Percentiles rank a stretch among this genome's conserved stretches.
phyloP scores from a whole-genome alignment of 202 grass and related monocot genomes.

The Zizania palustris region DNA sequence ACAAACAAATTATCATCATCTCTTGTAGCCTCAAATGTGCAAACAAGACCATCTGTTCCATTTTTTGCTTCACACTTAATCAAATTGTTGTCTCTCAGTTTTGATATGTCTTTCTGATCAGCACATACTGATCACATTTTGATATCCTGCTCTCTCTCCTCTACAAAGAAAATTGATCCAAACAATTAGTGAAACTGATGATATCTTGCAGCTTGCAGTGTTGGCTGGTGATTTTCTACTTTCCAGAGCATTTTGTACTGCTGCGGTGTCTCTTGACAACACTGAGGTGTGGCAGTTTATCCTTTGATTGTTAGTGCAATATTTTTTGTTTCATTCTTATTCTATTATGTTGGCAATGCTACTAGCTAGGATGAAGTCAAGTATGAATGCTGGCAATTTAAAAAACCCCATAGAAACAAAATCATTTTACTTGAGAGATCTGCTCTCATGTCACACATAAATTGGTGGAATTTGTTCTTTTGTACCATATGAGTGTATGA shows the following conservation, averaged over 20 bases:
- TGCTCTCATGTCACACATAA: too few species aligned
- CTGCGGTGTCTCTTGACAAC: slow-evolving; percentile 46
- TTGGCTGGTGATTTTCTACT: slow-evolving; percentile 75
- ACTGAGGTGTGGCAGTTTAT: slow-evolving; percentile 31
- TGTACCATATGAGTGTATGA: too few species aligned
- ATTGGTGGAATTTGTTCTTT: too few species aligned
- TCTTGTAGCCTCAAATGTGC: neutral
- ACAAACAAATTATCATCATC: neutral
- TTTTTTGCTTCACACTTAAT: slow-evolving; percentile 2
- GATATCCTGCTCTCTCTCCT: neutral
- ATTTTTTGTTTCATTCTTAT: neutral
- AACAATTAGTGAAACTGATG: slow-evolving; percentile 30
- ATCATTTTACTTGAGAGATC: too few species aligned
- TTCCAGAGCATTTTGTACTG: slow-evolving; percentile 60
- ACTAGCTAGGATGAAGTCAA: slow-evolving; percentile 11
- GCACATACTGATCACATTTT: neutral
- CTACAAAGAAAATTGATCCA: neutral
- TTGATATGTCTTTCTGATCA: neutral
- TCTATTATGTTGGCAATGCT: neutral
- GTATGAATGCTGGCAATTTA: neutral
- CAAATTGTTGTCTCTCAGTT: neutral
- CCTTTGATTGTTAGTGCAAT: slow-evolving; percentile 1
- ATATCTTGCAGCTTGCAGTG: slow-evolving; percentile 55
- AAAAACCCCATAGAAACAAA: neutral
- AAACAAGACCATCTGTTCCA: neutral